Conservation (phyloP, 257 asterid species). For the Solanum ossicruentum region DNA sequence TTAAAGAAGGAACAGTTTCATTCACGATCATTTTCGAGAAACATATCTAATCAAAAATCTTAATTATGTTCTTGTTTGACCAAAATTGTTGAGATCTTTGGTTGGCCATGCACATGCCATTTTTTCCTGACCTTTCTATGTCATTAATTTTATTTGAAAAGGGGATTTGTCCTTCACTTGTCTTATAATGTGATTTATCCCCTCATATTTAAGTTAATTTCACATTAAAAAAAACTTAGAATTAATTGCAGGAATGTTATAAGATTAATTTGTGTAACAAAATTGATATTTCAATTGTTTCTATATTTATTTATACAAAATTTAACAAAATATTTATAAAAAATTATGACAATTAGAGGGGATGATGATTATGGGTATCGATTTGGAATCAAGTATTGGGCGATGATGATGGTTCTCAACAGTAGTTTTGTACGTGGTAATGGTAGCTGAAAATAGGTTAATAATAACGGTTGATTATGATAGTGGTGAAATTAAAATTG, state of each 20-base stretch:
- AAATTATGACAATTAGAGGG: too few species aligned
- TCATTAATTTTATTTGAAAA: not conserved
- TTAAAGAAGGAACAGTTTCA: fast-evolving
- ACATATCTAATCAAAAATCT: not conserved
- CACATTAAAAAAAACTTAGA: not conserved
- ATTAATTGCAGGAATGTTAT: not conserved
- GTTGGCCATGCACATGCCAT: not conserved
- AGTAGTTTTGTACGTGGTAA: too few species aligned
- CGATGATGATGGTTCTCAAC: too few species aligned
- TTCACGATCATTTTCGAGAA: not conserved
- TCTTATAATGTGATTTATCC: not conserved
- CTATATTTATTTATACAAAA: not conserved
- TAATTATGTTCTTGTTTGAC: not conserved
- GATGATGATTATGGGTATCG: too few species aligned
- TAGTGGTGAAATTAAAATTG: too few species aligned
- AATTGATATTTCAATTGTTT: not conserved
- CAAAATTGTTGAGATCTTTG: not conserved
- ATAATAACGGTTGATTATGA: too few species aligned
- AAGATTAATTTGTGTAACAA: not conserved
- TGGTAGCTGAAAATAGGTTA: too few species aligned
- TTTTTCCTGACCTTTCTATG: not conserved
- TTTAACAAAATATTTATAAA: too few species aligned
- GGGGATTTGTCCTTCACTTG: not conserved
- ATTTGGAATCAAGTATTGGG: too few species aligned
- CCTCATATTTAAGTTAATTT: not conserved